Percentiles rank a stretch among this genome's conserved stretches.
These are phyloP conservation scores for Candida caryicola DNA, from an alignment of 805 yeast genomes.

Conservation along the genomic window DNA sequence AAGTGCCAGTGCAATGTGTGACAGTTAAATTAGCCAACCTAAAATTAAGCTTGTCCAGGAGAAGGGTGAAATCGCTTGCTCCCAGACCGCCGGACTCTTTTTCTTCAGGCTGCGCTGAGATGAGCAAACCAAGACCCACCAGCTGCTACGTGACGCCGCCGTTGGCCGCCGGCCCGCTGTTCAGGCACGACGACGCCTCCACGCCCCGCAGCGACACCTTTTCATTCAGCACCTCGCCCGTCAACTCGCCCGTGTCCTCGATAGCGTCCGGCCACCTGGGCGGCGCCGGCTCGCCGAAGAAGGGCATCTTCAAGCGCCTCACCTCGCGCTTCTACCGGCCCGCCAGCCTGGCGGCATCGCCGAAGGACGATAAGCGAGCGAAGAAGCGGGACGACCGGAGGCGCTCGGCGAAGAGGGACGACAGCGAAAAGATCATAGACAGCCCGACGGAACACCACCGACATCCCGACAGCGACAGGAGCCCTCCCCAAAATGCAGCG, in stretches of 20 bases:
- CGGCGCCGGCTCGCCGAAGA: background rate
- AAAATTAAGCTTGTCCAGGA: too few species aligned
- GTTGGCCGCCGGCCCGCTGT: constrained; percentile 4
- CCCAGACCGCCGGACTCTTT: too few species aligned
- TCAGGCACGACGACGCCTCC: constrained; percentile 5
- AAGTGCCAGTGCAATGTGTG: too few species aligned
- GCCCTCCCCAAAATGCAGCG: background rate
- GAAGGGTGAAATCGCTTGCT: too few species aligned
- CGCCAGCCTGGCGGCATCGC: background rate
- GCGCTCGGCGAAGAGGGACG: background rate
- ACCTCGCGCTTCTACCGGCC: constrained; percentile 1
- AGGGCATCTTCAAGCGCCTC: constrained; percentile 3
- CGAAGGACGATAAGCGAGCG: background rate
- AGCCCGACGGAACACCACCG: background rate
- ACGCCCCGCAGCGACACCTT: constrained; percentile 8
- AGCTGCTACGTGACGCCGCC: constrained; percentile 20
- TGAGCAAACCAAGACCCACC: constrained; percentile 10
- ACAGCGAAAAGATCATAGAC: background rate
- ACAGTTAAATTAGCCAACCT: too few species aligned
- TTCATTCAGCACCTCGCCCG: constrained; percentile 6
- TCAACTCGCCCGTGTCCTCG: constrained; percentile 6
- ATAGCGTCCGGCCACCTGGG: background rate
- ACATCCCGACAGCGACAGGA: background rate
- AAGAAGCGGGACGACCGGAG: background rate
- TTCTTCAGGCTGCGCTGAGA: too few species aligned